Evolutionary conservation across 805 yeast species (phyloP).

Genomic region (Candida vartiovaarae): DNA sequence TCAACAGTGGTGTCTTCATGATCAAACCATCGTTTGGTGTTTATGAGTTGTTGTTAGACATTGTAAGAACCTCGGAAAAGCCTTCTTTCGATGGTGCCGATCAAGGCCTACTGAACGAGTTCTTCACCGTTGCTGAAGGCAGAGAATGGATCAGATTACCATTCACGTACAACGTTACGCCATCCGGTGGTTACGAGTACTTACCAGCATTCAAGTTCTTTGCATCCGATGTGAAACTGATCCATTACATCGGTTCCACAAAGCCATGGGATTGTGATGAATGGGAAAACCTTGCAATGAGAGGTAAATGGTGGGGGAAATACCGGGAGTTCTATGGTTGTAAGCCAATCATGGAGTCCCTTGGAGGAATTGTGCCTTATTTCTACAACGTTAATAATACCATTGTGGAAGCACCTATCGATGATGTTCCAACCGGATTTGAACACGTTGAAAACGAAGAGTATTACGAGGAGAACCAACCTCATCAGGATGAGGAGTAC

Average conservation of each 20-base stretch:
- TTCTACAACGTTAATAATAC: constrained; percentile 6
- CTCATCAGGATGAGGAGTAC: background rate
- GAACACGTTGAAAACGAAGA: background rate
- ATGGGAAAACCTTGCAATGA: constrained; percentile 11
- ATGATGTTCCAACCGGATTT: background rate
- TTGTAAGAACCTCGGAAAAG: constrained; percentile 19
- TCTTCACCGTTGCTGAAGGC: constrained; percentile 31
- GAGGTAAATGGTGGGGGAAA: constrained; percentile 20
- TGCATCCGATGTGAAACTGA: constrained; percentile 33
- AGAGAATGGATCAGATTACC: constrained; percentile 64
- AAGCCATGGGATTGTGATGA: constrained; percentile 45
- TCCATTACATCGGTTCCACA: constrained; percentile 61
- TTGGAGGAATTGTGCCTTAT: constrained; percentile 21
- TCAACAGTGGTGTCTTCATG: constrained; percentile 70
- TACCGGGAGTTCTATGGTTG: constrained; percentile 18
- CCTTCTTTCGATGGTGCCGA: constrained; percentile 80
- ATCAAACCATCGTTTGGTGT: constrained; percentile 42
- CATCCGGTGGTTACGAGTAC: constrained; percentile 61
- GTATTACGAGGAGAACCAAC: background rate
- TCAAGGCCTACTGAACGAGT: constrained; percentile 77
- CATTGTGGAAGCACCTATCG: constrained; percentile 1
- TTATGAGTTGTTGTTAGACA: constrained; percentile 32
- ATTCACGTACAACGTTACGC: constrained; percentile 78
- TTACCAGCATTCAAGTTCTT: constrained; percentile 62
- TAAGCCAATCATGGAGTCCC: constrained; percentile 9